Evolutionary conservation across 1,139 yeast genomes (phyloP), one percentile per base, ranked within the genome.

Genomic region (Candida sanyaensis): DNA sequence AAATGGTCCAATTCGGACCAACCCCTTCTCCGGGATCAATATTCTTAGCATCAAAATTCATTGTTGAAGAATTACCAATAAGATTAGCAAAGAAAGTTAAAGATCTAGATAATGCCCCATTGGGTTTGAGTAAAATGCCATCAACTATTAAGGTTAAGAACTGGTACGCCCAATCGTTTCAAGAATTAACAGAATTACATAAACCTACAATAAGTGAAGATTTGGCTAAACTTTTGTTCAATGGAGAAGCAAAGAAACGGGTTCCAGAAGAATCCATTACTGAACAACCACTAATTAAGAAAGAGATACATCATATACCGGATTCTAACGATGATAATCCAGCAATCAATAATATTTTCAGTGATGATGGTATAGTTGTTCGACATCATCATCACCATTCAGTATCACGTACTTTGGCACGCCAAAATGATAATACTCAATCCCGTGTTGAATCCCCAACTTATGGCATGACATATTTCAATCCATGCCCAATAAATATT

Each of bases 81-180:
- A 73, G 97, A 52, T 73, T 90, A 45, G 96, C 97, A 2, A 87
- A 88, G 56, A 79, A 96, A 50, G 96, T 90, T 30, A 85, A 88
- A 62, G 97, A 90, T 62, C 72, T 91, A 49, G 96, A 90, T 43
- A 79, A 80, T 39, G 79, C 95, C 31, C 97, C 97, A 0, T 75
- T 84, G 57, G 93, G 90, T 0, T 75, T 91, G 49, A 78, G 76
- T 56, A 75, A 83, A 36, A 84, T 84, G 81, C 90, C 91, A 1
- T 83, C 91, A 3, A 88, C 93, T 43, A 73, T 78, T 49, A 78
- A 84, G 55, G 97, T 91, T 21, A 80, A 85, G 53, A 84, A 88
- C 62, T 91, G 97, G 97, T 91, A 91, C 61, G 93, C 95, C 2
- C 96, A 89, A 65, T 85, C 93, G 13, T 91, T 90, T 64, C 91